Evolutionary conservation across 1,139 yeast species (phyloP), one percentile per base, ranked within the genome.

Genomic region (Suhomyces maxii): DNA sequence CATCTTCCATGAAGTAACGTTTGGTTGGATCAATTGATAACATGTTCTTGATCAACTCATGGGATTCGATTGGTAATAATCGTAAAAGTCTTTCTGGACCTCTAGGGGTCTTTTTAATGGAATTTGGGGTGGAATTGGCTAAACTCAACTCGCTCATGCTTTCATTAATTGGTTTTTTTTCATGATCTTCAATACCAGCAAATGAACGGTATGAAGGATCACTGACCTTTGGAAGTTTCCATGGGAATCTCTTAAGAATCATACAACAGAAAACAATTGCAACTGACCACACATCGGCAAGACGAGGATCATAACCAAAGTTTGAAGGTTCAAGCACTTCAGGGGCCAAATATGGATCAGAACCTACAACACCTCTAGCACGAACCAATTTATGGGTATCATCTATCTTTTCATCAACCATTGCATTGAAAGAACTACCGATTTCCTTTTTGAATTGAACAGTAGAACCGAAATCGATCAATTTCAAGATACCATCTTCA

Each of bases 341-440:
- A 0, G 93, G 95, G 0, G 93, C 86, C 54, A 86, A 66, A 60
- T 86, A 86, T 6, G 95, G 95, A 64, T 86, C 95, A 9, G 89
- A 82, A 3, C 95, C 95, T 26, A 86, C 89, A 8, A 86, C 77
- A n/a, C 95, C 95, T 34, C 76, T 67, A 1, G 88, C 84, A 40
- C 61, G 51, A 2, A 68, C 55, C 36, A 73, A 59, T 45, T 63
- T 61, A 49, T 61, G 62, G 8, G 52, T 50, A 4, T 56, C 61
- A 40, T 60, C 65, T 6, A 63, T 46, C 42, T 58, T 54, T 36
- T 61, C 53, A 33, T 53, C 58, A 13, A 48, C 47, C 2, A 26
- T 42, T 7, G 48, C 39, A 38, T 53, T 53, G 30, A 50, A 40
- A 1, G 47, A 42, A 14, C 36, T 34, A 28, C 25, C 40, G 26